Base-by-base conservation (phyloP, 352 stramenopile genomes). In the Aphanomyces cochlioides region DNA sequence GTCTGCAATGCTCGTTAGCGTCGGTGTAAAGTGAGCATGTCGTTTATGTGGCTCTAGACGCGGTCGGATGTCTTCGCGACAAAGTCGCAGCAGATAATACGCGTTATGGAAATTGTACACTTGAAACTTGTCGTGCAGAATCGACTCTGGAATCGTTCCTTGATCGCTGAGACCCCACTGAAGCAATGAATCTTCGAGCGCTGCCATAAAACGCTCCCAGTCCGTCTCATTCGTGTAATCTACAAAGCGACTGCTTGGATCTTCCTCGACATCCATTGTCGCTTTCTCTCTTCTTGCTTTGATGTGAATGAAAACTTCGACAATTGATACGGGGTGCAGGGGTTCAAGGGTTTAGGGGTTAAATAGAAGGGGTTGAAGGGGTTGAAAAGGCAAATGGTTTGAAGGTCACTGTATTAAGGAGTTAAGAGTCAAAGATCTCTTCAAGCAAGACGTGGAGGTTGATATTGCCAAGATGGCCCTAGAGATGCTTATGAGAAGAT, bases 401-500 rank as follows among this genome's bases (percentile, higher is more conserved):
- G n/a, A n/a, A n/a, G n/a, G 28, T 28, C 28, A 28, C 28, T 28
- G 28, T 28, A 28, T 28, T 28, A 28, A 28, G 28, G 5, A 41
- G 37, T 63, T 63, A 66, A 7, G 37, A 38, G 10, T 93, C 84
- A 58, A 95, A 92, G 64, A 92, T 83, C 74, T 88, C 77, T 39
- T 93, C 87, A 73, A 93, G 85, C 69, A 95, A 88, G 67, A 80
- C 80, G 65, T 92, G 87, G 39, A 95, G 77, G 72, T 95, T 95
- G 73, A 95, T 95, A 73, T 85, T 93, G 66, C 92, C 85, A 61
- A 95, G 73, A 70, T 95, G 89, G 60, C 87, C 85, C 83, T 90
- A 72, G 5, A 39, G 15, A 58, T 58, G 50, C 43, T n/a, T 12
- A 12, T n/a, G 43, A 12, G 10, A n/a, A 12, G 43, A 50, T n/a